Evolutionary conservation across 176 grass and related monocot genomes (phyloP).

Genomic region (Aegilops umbellulata): DNA sequence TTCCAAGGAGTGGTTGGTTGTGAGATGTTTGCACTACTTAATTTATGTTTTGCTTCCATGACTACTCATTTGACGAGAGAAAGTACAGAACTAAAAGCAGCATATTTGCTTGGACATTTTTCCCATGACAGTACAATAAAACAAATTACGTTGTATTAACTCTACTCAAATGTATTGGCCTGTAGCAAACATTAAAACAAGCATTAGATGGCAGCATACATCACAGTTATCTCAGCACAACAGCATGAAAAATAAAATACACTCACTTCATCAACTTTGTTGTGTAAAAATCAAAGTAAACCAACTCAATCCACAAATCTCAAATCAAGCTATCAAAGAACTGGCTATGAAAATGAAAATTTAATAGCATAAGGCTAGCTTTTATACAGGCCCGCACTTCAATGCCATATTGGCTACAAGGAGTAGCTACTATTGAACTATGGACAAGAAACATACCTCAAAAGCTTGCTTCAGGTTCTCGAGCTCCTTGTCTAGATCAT

Average conservation of each 20-base stretch:
- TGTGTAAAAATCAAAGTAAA: not conserved
- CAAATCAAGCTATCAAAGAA: slow-evolving; percentile 5
- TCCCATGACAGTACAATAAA: not conserved
- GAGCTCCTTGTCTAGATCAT: slow-evolving; percentile 51
- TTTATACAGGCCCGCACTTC: not conserved
- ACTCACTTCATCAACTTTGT: not conserved
- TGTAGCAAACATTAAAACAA: not conserved
- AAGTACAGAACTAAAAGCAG: not conserved
- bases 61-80: not conserved
- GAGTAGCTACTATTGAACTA: not conserved
- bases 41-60: not conserved
- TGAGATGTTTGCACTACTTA: not conserved
- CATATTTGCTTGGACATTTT: not conserved
- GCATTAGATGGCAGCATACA: not conserved
- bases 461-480: slow-evolving; percentile 47
- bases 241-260: not conserved
- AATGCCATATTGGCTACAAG: not conserved
- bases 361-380: not conserved
- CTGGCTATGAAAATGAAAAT: not conserved
- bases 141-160: not conserved
- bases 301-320: not conserved
- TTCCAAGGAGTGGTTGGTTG: not conserved
- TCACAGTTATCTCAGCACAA: not conserved
- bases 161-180: not conserved
- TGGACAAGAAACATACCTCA: slow-evolving; percentile 31